Base-by-base conservation (phyloP, 2,329 filamentous ascomycete genomes). In the Magnaporthiopsis rhizophila region DNA sequence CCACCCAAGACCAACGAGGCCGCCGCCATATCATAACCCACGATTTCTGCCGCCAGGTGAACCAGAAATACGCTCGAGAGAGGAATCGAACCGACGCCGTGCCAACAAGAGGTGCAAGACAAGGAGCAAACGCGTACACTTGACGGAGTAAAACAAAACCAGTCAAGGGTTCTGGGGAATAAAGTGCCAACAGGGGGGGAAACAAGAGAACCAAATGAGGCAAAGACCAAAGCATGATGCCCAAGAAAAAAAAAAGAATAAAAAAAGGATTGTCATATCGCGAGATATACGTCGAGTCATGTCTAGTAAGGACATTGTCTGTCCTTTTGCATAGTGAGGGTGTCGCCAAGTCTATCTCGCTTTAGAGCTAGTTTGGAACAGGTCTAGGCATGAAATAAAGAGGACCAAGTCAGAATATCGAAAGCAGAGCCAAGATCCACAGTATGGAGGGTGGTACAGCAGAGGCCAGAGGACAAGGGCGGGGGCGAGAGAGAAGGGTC, bases 351-450 rank as follows among this genome's bases (percentile, higher is more conserved):
- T 65, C 64, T 75, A 77, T 74, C 76, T 74, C 71, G 73, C 73
- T 70, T 74, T 78, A 65, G 71, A 69, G 62, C 73, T 77, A 65
- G 72, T 62, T 3, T 58, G 67, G 68, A 76, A 76, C 64, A 78
- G 74, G 69, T 79, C 77, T 76, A 68, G 65, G 56, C 58, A 18
- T 18, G 36, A 4, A 6, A 38, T 13, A 38, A 15, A 15, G 15
- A 18, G 36, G 4, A 38, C 65, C 62, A 58, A 64, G 71, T 77
- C 72, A 76, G 73, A 12, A 34, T 18, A 34, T 59, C 18, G 26
- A n/a, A 18, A 32, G 26, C 12, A 4, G 24, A 59, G n/a, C 24
- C 2, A 30, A 13, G 34, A 32, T 32, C 5, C 12, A 15, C n/a
- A 32, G 15, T 13, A 38, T 18, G 36, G 13, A 38, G 12, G 36